phyloP scores from a whole-genome alignment of 2,329 filamentous ascomycete genomes.

The Blastomyces parvus region DNA sequence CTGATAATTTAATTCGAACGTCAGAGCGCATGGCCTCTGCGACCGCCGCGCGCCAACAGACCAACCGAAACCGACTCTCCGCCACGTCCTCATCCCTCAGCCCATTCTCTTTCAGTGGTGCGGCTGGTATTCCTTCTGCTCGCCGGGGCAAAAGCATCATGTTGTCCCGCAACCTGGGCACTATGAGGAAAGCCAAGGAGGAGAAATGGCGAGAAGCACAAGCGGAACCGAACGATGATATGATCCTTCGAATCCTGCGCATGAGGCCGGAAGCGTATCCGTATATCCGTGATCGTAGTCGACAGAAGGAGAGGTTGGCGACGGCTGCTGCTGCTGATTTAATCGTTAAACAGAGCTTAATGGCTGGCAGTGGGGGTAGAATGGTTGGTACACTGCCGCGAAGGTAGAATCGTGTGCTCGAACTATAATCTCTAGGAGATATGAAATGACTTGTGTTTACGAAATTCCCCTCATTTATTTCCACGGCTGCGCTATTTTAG shows the following conservation, averaged over 20 bases:
- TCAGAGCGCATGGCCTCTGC: slow-evolving; percentile 92
- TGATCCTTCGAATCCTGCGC: slow-evolving; percentile 87
- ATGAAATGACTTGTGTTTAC: neutral
- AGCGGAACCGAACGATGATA: slow-evolving; percentile 93
- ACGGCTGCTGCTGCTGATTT: slow-evolving; percentile 83
- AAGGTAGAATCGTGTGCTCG: slow-evolving; percentile 18
- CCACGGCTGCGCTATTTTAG: neutral
- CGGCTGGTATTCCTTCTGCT: slow-evolving; percentile 39
- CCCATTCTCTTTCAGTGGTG: slow-evolving; percentile 33
- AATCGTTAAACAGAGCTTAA: slow-evolving; percentile 87
- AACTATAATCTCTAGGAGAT: neutral
- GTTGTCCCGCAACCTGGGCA: slow-evolving; percentile 87
- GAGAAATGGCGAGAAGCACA: slow-evolving; percentile 93
- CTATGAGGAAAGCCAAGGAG: slow-evolving; percentile 91
- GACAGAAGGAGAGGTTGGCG: slow-evolving; percentile 87
- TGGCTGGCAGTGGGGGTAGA: slow-evolving; percentile 46
- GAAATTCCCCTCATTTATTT: neutral
- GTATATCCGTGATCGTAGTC: slow-evolving; percentile 81
- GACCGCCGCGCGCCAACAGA: slow-evolving; percentile 67
- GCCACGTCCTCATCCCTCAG: slow-evolving; percentile 39
- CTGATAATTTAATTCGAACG: slow-evolving; percentile 84
- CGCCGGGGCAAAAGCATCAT: slow-evolving; percentile 63
- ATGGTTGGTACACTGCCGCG: slow-evolving; percentile 40
- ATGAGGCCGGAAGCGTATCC: slow-evolving; percentile 85
- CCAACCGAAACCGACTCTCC: slow-evolving; percentile 56